Evolutionary conservation across 2,329 filamentous ascomycete species (phyloP).

Genomic region (Coniochaeta hoffmannii): DNA sequence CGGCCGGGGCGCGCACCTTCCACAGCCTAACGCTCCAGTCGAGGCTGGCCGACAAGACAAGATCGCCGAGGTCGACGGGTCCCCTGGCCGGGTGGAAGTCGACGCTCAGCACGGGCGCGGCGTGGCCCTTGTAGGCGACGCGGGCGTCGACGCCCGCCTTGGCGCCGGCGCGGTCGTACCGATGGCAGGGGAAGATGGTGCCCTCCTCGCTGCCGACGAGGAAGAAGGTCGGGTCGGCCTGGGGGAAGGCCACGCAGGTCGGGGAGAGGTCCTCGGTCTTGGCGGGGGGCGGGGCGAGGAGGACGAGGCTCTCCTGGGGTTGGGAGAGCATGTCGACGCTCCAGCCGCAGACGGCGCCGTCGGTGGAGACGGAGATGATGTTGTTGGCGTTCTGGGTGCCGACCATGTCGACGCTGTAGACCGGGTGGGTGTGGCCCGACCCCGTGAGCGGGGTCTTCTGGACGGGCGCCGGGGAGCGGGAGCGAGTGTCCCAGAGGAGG

Average conservation of each 20-base stretch:
- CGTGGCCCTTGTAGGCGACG: conserved; percentile 82
- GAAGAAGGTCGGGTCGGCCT: conserved; percentile 95
- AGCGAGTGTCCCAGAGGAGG: conserved; percentile 91
- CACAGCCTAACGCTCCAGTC: conserved; percentile 98
- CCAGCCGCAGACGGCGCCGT: conserved; percentile 95
- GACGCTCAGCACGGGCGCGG: conserved; percentile 90
- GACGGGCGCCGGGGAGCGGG: conserved; percentile 71
- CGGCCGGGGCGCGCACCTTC: conserved; percentile 68
- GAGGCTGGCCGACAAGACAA: conserved; percentile 84
- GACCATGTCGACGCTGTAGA: conserved; percentile 92
- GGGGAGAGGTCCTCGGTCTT: conserved; percentile 94
- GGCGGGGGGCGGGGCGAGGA: conserved; percentile 76
- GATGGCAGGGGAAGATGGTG: conserved; percentile 89
- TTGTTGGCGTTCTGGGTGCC: conserved; percentile 99
- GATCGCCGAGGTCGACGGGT: conserved; percentile 86
- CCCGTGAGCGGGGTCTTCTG: conserved; percentile 95
- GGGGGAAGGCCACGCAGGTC: conserved; percentile 89
- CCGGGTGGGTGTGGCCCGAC: conserved; percentile 89
- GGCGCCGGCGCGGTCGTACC: conserved; percentile 93
- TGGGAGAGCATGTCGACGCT: conserved; percentile 96
- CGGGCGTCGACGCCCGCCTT: conserved; percentile 92
- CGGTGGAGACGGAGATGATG: conserved; percentile 93
- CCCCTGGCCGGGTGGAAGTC: conserved; percentile 92
- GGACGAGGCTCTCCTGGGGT: conserved; percentile 86
- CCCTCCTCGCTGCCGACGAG: conserved; percentile 96